A percentile compares a stretch with the other conserved stretches of the same genome.
phyloP scores from a whole-genome alignment of 768 basidiomycete genomes.

The Clathrus columnatus region DNA sequence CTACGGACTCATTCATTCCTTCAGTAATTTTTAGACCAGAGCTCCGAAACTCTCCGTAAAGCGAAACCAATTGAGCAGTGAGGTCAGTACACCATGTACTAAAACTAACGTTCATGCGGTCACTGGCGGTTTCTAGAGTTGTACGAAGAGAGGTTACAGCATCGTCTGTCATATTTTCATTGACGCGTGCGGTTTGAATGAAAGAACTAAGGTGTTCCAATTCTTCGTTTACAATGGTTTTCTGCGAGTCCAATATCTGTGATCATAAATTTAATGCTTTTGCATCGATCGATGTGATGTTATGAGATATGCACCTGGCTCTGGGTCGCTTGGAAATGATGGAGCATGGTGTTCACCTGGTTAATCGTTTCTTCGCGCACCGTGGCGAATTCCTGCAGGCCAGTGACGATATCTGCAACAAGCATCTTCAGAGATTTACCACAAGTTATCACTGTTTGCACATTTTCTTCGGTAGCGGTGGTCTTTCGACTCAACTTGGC shows the following conservation, averaged over 20 bases:
- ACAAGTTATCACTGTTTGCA: slow-evolving; percentile 53
- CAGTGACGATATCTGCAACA: slow-evolving; percentile 44
- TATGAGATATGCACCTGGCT: slow-evolving; percentile 36
- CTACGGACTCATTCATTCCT: slow-evolving; percentile 49
- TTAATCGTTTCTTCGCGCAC: slow-evolving; percentile 43
- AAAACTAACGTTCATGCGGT: slow-evolving; percentile 44
- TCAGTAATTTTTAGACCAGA: slow-evolving; percentile 37
- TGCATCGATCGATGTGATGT: neutral
- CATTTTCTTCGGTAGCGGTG: slow-evolving; percentile 52
- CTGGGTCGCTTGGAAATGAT: slow-evolving; percentile 48
- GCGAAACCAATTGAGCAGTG: slow-evolving; percentile 36
- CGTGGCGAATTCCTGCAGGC: slow-evolving; percentile 55
- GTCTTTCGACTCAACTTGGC: slow-evolving; percentile 80
- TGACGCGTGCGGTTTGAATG: slow-evolving; percentile 44
- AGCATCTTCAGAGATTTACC: slow-evolving; percentile 50
- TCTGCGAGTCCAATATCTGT: slow-evolving; percentile 26
- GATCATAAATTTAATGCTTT: neutral
- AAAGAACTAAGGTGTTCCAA: slow-evolving; percentile 44
- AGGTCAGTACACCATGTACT: slow-evolving; percentile 48
- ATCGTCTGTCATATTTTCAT: slow-evolving; percentile 46
- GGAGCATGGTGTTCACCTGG: slow-evolving; percentile 47
- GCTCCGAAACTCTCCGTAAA: slow-evolving; percentile 39
- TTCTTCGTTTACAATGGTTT: slow-evolving; percentile 49
- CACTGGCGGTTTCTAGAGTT: slow-evolving; percentile 43
- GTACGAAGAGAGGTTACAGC: slow-evolving; percentile 40